Base-by-base conservation (phyloP, 2,329 filamentous ascomycete species). In the Davidsoniella australis region DNA sequence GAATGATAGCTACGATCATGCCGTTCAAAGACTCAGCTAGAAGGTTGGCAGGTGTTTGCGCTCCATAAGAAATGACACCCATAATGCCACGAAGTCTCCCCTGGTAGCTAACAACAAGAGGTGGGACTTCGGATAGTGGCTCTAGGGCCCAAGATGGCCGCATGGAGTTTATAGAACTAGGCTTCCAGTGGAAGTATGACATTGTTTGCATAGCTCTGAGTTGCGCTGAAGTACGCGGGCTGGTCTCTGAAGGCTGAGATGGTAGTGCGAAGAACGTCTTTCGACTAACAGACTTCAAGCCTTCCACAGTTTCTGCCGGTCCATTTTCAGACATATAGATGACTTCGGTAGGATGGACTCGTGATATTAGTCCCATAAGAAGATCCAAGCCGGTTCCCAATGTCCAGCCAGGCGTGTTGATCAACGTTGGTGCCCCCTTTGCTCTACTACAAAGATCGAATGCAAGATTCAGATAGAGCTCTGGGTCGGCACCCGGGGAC, bases 391-490 rank as follows among this genome's bases (percentile, higher is more conserved):
- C 82, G 0, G 80, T 78, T 0, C 81, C 80, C 52, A 80, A 73
- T 20, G 85, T 72, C 78, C 82, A 86, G 2, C 82, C 81, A 1
- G 82, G 76, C 0, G 80, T 83, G 58, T 89, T 88, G 57, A 89
- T 69, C 5, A 89, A 62, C 0, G 88, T 64, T 0, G 82, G 77
- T 10, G 62, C 66, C 7, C 65, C 62, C 20, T 64, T 67, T 58
- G 82, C 83, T 38, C 72, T 68, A 0, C 68, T 62, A 50, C 78
- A 70, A 0, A 91, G 68, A 54, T 87, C 76, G 9, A 70, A 59
- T 0, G 73, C 74, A 54, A 80, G 84, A 10, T 72, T 68, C 1
- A 79, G 60, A 56, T 82, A 88, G 48, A 85, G 71, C 3, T 73
- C 73, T 3, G 79, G 73, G 53, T 86, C 77, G 8, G 78, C 72